Conservation (phyloP, 257 asterid genomes). For the Leonotis leonurus region DNA sequence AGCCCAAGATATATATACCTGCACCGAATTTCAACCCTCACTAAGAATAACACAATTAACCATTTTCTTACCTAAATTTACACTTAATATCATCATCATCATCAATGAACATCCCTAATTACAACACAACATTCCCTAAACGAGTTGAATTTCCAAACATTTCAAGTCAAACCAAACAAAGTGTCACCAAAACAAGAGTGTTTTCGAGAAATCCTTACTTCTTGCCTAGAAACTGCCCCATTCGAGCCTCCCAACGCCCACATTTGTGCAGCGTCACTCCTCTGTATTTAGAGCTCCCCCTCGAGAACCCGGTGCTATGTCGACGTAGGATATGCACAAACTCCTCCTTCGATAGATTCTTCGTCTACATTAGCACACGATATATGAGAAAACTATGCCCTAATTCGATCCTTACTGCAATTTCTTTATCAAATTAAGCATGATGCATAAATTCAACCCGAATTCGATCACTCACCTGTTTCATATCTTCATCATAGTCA, state of each 20-base stretch:
- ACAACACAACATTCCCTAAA: background rate
- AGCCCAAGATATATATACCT: constrained; percentile 50
- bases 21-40: constrained; percentile 31
- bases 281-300: constrained; percentile 54
- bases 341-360: constrained; percentile 42
- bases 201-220: constrained; percentile 21
- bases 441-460: background rate
- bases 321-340: constrained; percentile 46
- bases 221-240: constrained; percentile 59
- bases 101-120: background rate
- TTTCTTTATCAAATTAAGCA: background rate
- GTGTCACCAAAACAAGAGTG: background rate
- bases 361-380: constrained; percentile 20
- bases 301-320: constrained; percentile 52
- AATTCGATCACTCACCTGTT: constrained; percentile 6
- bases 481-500: constrained; percentile 45
- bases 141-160: background rate
- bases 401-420: background rate
- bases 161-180: background rate
- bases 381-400: background rate
- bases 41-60: constrained; percentile 14
- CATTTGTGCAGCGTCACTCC: constrained; percentile 59
- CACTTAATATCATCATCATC: background rate
- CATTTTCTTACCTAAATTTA: constrained; percentile 6
- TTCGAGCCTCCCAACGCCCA: constrained; percentile 64